Conservation (phyloP, 2,329 filamentous ascomycete genomes). For the Helminthosporium solani region DNA sequence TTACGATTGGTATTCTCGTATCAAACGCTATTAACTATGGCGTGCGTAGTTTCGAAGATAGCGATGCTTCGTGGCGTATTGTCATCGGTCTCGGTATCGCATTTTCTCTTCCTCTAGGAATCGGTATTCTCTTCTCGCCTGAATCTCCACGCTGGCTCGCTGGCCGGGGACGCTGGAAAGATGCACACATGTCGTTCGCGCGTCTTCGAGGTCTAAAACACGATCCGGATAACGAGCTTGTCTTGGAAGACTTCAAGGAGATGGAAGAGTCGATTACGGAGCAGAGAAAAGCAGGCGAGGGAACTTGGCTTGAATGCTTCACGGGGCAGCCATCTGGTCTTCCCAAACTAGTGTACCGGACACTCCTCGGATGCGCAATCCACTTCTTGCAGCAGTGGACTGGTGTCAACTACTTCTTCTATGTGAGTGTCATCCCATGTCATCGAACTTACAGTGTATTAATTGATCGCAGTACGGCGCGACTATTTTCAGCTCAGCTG, state of each 20-base stretch:
- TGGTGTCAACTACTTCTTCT: constrained; percentile 56
- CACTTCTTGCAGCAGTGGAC: constrained; percentile 40
- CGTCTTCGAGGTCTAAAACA: constrained; percentile 55
- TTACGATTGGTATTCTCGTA: constrained; percentile 46
- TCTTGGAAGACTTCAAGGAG: constrained; percentile 55
- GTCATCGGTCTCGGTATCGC: constrained; percentile 36
- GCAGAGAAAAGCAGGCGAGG: constrained; percentile 29
- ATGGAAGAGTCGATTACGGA: constrained; percentile 34
- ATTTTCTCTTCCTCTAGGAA: constrained; percentile 33
- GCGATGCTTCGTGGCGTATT: constrained; percentile 39
- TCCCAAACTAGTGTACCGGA: constrained; percentile 41
- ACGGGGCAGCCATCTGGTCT: constrained; percentile 41
- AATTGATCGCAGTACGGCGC: constrained; percentile 56
- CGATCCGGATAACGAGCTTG: constrained; percentile 46
- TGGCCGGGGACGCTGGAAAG: constrained; percentile 49
- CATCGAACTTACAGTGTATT: constrained; percentile 7
- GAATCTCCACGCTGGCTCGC: constrained; percentile 49
- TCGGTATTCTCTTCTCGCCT: constrained; percentile 33
- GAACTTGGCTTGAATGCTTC: constrained; percentile 34
- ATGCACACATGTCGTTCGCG: constrained; percentile 53
- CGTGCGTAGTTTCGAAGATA: constrained; percentile 44
- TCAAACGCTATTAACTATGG: constrained; percentile 42
- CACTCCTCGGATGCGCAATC: constrained; percentile 30
- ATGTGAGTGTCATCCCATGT: constrained; percentile 21
- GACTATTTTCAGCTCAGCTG: constrained; percentile 66